phyloP scores from a whole-genome alignment of 257 asterid genomes.

The Solanum rostratum region DNA sequence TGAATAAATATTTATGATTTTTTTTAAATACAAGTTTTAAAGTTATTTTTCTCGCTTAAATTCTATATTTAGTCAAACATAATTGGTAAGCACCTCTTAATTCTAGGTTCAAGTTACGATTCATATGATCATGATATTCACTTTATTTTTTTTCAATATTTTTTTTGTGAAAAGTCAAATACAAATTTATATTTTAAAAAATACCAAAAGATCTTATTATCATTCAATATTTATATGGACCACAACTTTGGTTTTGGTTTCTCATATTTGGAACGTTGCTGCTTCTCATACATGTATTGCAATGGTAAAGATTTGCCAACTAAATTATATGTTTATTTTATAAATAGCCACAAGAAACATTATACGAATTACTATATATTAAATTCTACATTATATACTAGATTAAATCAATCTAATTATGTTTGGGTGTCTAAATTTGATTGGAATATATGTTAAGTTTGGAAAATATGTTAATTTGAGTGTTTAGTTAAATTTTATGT shows the following conservation, averaged over 20 bases:
- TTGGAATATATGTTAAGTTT: no score
- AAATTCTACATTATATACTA: no score
- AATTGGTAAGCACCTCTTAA: not conserved
- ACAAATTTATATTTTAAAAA: not conserved
- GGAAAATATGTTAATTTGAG: no score
- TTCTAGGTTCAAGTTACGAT: not conserved
- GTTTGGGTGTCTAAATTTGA: no score
- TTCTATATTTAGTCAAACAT: not conserved
- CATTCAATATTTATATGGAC: constrained; percentile 12
- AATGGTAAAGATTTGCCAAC: no score
- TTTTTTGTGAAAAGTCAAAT: not conserved
- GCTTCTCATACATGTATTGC: no score
- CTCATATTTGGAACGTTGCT: no score
- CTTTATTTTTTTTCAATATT: not conserved
- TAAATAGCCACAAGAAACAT: no score
- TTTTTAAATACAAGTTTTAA: not conserved
- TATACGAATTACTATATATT: no score
- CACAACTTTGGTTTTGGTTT: constrained; percentile 2
- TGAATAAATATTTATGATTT: not conserved
- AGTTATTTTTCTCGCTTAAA: not conserved
- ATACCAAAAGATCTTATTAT: not conserved
- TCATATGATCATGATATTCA: not conserved
- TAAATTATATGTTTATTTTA: no score
- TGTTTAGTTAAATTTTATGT: no score
- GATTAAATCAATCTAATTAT: no score